These are phyloP conservation scores for Trichomonas vaginalis DNA, from an alignment of 208 protist species.

Conservation along the genomic window DNA sequence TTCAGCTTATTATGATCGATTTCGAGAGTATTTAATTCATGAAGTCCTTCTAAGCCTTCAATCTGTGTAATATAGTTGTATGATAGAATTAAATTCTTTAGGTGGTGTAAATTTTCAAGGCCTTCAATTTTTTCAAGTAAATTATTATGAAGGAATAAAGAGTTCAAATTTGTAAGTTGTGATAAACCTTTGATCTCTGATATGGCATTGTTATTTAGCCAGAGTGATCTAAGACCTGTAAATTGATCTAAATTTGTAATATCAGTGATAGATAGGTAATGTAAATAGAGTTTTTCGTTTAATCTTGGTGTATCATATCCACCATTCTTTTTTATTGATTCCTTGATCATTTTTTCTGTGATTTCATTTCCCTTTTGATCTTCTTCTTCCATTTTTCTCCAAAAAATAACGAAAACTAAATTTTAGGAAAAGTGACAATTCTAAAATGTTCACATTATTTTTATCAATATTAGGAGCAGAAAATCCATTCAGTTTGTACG, in stretches of 20 bases:
- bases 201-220: background rate
- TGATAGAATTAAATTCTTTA: background rate
- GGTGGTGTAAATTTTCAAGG: background rate
- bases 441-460: background rate
- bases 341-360: background rate
- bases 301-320: background rate
- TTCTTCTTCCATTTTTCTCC: background rate
- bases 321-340: background rate
- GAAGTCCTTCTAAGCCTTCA: background rate
- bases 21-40: background rate
- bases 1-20: background rate
- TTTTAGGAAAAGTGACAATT: background rate
- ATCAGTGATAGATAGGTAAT: background rate
- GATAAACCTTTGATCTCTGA: background rate
- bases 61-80: background rate
- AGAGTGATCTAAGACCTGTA: background rate
- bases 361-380: background rate
- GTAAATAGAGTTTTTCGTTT: background rate
- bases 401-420: background rate
- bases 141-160: background rate
- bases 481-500: background rate
- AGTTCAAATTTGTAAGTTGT: background rate
- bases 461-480: background rate
- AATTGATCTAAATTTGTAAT: background rate
- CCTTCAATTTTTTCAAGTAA: background rate